These are phyloP conservation scores for Didymosphaeria variabile DNA, from an alignment of 2,329 filamentous ascomycete species.

Conservation along the genomic window DNA sequence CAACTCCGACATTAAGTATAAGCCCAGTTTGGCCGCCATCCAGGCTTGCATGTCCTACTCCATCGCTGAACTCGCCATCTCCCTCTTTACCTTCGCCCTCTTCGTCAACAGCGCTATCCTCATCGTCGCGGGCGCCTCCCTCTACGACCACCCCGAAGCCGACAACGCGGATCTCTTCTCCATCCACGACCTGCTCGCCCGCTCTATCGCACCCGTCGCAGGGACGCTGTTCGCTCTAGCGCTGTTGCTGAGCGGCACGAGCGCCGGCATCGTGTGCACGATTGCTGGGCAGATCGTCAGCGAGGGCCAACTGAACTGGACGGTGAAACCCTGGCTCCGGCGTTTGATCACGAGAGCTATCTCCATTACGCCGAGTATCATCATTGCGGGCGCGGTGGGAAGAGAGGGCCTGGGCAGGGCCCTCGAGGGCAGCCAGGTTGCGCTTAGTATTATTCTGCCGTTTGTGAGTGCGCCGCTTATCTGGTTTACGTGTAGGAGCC, in stretches of 20 bases:
- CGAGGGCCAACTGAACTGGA: constrained; percentile 82
- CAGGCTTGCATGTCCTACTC: constrained; percentile 77
- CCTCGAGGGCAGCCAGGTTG: constrained; percentile 80
- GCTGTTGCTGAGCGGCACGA: constrained; percentile 79
- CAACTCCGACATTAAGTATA: constrained; percentile 64
- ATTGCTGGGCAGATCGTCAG: constrained; percentile 90
- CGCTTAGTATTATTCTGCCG: constrained; percentile 78
- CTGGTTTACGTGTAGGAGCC: constrained; percentile 81
- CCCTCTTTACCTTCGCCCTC: constrained; percentile 82
- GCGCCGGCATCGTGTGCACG: constrained; percentile 86
- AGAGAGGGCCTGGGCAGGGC: constrained; percentile 74
- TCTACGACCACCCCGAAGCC: constrained; percentile 69
- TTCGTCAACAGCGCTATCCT: constrained; percentile 87
- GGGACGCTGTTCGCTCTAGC: constrained; percentile 87
- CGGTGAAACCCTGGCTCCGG: constrained; percentile 77
- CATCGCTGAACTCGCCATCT: constrained; percentile 73
- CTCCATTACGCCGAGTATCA: constrained; percentile 82
- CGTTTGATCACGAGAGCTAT: constrained; percentile 80
- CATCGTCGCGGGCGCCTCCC: constrained; percentile 80
- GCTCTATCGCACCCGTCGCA: constrained; percentile 75
- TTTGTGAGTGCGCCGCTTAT: constrained; percentile 85
- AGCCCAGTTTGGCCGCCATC: constrained; percentile 77
- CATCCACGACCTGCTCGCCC: constrained; percentile 77
- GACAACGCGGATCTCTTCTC: constrained; percentile 80
- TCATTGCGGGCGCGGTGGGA: constrained; percentile 83